These are phyloP conservation scores for Diplodia scrobiculata DNA, from an alignment of 2,329 filamentous ascomycete genomes.

Conservation along the genomic window DNA sequence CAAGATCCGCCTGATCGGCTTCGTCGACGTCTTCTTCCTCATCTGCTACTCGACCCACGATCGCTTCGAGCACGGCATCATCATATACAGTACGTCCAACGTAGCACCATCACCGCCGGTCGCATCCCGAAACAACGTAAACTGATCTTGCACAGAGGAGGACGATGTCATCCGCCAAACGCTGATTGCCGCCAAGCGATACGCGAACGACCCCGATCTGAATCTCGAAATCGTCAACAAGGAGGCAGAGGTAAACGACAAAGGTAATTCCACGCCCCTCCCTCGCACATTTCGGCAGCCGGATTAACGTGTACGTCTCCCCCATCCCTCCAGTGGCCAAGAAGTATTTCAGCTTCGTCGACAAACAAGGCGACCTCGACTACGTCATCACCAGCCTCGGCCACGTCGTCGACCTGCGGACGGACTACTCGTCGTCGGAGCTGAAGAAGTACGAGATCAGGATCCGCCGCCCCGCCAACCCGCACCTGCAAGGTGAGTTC, in stretches of 20 bases:
- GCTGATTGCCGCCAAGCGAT: not conserved
- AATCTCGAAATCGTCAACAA: not conserved
- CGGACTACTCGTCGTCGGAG: not conserved
- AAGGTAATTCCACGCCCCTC: not conserved
- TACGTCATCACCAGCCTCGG: conserved; percentile 9
- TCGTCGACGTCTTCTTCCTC: conserved; percentile 7
- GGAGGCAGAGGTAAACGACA: not conserved
- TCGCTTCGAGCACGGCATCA: conserved; percentile 4
- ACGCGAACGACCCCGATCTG: not conserved
- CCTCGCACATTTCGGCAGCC: not conserved
- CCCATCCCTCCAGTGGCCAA: not conserved
- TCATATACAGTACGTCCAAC: not conserved
- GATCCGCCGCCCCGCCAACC: not conserved
- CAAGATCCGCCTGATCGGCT: conserved; percentile 5
- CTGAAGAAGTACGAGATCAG: not conserved
- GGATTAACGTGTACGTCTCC: not conserved
- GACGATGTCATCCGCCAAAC: not conserved
- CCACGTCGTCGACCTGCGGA: not conserved
- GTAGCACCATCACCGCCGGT: too few relatives aligned
- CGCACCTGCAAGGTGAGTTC: not conserved
- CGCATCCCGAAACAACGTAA: not conserved
- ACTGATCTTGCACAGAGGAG: not conserved
- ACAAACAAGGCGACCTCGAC: not conserved
- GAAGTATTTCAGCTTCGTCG: not conserved
- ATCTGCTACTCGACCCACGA: conserved; percentile 5